Base-by-base conservation (phyloP, 148 eudicot species). In the Silene latifolia region DNA sequence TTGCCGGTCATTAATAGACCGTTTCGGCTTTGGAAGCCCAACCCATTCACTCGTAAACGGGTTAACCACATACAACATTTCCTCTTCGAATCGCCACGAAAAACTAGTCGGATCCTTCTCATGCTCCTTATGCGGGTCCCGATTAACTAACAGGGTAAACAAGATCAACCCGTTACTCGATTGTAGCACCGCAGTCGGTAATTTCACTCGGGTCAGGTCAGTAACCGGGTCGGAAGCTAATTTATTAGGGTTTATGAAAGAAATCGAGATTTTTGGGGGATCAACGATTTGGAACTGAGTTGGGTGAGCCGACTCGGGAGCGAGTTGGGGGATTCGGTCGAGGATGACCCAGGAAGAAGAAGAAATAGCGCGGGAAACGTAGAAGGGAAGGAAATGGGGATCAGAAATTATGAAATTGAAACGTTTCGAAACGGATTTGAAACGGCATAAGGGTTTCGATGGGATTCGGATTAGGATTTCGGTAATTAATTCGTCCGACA, bases 401-500 rank as follows among this genome's bases (percentile, higher is more conserved):
- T 71, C n/a, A 13, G 61, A 25, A 18, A 54, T 54, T 3, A 25
- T 7, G 11, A 63, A 51, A 0, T 71, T 27, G 44, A 39, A 71
- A 0, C 21, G n/a, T 71, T 71, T 71, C 8, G 73, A 71, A 53
- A 71, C 73, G 60, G 9, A 25, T 71, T 71, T 71, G 74, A 71
- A 71, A 71, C 63, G 63, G 21, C 42, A 24, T 9, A 71, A 3
- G 7, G 74, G 20, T 54, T 71, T 71, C 8, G 74, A 39, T 8
- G 74, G 74, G 27, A 71, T 53, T 13, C 62, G 39, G 5, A 47
- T 24, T 3, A 71, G 39, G 12, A 71, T 53, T 24, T 71, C 21
- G 20, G 62, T 53, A 2, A 71, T 51, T 5, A 71, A 2, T 14
- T 24, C 19, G 19, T 53, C 39, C 13, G 73, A n/a, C 4, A 71